phyloP scores from a whole-genome alignment of 257 asterid genomes.

The Leptodermis oblonga region DNA sequence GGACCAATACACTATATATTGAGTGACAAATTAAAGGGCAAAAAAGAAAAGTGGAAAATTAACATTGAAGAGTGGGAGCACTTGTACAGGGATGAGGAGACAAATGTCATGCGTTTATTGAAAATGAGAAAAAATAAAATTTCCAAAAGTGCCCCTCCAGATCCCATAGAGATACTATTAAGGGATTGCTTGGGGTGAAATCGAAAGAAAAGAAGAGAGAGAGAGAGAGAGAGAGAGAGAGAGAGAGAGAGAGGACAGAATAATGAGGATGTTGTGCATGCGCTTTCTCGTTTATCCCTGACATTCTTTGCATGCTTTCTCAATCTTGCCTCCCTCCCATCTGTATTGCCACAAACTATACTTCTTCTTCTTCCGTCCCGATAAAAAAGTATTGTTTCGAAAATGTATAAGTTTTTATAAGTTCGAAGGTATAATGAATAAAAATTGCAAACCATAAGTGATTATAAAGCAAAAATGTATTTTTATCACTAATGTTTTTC shows the following conservation, averaged over 20 bases:
- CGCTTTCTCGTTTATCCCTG: conserved; percentile 32
- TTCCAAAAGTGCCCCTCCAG: neutral
- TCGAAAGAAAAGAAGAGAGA: too few relatives aligned
- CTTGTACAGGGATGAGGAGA: conserved; percentile 10
- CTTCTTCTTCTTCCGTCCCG: too few relatives aligned
- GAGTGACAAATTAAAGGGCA: neutral
- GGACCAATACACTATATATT: neutral
- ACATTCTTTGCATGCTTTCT: conserved; percentile 10
- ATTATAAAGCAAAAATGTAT: too few relatives aligned
- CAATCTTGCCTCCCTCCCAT: neutral
- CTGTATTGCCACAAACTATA: too few relatives aligned
- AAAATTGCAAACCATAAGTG: too few relatives aligned
- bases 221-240: too few relatives aligned
- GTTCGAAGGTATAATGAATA: too few relatives aligned
- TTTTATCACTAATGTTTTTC: too few relatives aligned
- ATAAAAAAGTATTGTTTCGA: too few relatives aligned
- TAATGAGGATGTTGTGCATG: conserved; percentile 54
- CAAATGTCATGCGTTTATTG: conserved; percentile 30
- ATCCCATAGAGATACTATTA: conserved; percentile 1
- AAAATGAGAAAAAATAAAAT: conserved; percentile 9
- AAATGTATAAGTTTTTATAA: too few relatives aligned
- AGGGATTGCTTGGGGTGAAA: conserved; percentile 29
- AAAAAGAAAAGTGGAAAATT: conserved; percentile 13
- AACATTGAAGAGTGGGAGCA: neutral
- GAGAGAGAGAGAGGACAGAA: conserved; percentile 38